These are phyloP conservation scores for Exsudoporus frostii DNA, from an alignment of 768 basidiomycete genomes.

Conservation along the genomic window DNA sequence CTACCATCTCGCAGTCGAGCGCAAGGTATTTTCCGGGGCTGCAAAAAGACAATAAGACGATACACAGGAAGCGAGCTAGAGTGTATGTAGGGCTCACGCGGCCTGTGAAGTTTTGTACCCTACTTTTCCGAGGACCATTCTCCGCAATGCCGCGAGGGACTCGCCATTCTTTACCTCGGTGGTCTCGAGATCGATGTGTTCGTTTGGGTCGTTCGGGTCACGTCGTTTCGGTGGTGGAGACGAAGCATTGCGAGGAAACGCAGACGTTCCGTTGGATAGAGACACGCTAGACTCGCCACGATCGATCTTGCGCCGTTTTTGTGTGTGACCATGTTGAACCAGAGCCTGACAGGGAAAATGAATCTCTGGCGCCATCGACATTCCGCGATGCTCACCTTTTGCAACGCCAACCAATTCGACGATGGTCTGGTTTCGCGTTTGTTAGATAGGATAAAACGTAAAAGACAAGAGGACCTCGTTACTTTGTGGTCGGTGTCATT, in stretches of 20 bases:
- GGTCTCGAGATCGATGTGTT: constrained; percentile 18
- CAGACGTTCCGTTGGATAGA: neutral
- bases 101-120: constrained; percentile 40
- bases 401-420: constrained; percentile 55
- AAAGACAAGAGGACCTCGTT: constrained; percentile 6
- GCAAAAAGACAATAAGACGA: constrained; percentile 5
- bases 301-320: constrained; percentile 21
- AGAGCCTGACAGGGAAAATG: constrained; percentile 1
- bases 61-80: neutral
- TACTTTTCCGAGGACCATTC: constrained; percentile 51
- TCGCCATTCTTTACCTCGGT: constrained; percentile 45
- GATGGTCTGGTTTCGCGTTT: constrained; percentile 33
- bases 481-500: constrained; percentile 13
- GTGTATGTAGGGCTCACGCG: constrained; percentile 38
- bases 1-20: constrained; percentile 69
- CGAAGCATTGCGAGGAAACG: constrained; percentile 3
- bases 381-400: constrained; percentile 39
- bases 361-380: neutral
- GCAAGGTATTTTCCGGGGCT: constrained; percentile 76
- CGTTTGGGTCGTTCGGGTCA: neutral
- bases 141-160: constrained; percentile 43
- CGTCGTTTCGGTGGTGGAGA: constrained; percentile 1
- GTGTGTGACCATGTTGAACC: constrained; percentile 7
- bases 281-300: neutral
- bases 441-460: constrained; percentile 2